These are phyloP conservation scores for Phytomonas sp. DNA, from an alignment of 208 protist species.

Conservation along the genomic window DNA sequence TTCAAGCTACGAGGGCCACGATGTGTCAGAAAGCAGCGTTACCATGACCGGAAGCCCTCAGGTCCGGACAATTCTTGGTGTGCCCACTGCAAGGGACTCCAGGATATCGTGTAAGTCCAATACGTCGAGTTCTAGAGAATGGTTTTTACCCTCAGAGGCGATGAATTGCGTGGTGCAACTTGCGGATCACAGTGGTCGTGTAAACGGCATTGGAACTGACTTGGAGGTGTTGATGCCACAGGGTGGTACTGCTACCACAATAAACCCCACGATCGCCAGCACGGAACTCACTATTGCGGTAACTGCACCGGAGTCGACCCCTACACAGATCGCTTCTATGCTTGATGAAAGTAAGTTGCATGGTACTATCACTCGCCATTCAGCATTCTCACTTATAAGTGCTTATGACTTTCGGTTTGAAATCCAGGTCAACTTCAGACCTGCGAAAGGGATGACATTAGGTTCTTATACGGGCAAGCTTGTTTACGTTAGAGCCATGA, in stretches of 20 bases:
- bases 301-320: constrained; percentile 20
- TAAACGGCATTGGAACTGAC: constrained; percentile 56
- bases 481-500: constrained; percentile 34
- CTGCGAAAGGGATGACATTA: constrained; percentile 11
- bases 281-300: constrained; percentile 20
- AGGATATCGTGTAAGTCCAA: constrained; percentile 32
- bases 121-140: constrained; percentile 31
- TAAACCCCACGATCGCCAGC: constrained; percentile 14
- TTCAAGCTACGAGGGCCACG: neutral
- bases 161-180: constrained; percentile 43
- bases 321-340: neutral
- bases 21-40: constrained; percentile 15
- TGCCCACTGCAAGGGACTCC: constrained; percentile 34
- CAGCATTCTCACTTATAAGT: constrained; percentile 11
- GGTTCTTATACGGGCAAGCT: constrained; percentile 29
- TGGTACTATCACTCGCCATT: neutral
- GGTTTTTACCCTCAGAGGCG: constrained; percentile 41
- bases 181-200: constrained; percentile 24
- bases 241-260: constrained; percentile 26
- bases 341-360: neutral
- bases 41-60: constrained; percentile 59
- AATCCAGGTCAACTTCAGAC: constrained; percentile 22
- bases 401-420: constrained; percentile 25
- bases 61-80: constrained; percentile 50
- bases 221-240: constrained; percentile 42